Evolutionary conservation across 148 eudicot genomes (phyloP).

Genomic region (Cornus florida): DNA sequence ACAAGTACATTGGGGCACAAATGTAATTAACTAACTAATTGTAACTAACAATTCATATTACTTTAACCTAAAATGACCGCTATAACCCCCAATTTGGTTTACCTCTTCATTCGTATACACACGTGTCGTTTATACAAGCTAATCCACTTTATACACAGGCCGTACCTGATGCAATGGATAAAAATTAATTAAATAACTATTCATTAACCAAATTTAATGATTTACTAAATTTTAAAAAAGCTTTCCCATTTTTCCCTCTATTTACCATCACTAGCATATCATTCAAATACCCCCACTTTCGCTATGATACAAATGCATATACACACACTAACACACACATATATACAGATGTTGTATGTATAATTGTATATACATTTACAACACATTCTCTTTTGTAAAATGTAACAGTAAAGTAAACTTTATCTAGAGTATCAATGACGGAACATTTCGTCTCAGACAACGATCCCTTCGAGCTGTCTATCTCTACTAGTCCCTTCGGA

Average conservation of each 20-base stretch:
- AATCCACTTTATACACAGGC: neutral
- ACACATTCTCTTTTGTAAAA: neutral
- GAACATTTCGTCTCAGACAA: slow-evolving; percentile 5
- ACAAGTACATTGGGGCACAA: too few relatives aligned
- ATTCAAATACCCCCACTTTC: slow-evolving; percentile 14
- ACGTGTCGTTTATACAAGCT: neutral
- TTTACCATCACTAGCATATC: slow-evolving; percentile 5
- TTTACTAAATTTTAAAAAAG: neutral
- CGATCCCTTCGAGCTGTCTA: slow-evolving; percentile 2
- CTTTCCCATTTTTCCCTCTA: slow-evolving; percentile 21
- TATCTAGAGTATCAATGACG: neutral
- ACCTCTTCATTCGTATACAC: neutral
- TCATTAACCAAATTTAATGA: neutral
- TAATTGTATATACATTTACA: too few relatives aligned
- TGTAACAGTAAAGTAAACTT: neutral
- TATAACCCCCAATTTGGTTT: neutral
- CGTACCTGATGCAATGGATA: neutral
- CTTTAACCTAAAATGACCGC: neutral
- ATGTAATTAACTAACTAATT: too few relatives aligned
- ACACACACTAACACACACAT: too few relatives aligned
- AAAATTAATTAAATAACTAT: too few relatives aligned
- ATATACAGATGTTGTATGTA: neutral
- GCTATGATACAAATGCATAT: too few relatives aligned
- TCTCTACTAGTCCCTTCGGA: neutral
- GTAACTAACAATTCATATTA: too few relatives aligned